These are phyloP conservation scores for Micractinium sp. DNA, from an alignment of 139 green algal species.

Conservation along the genomic window DNA sequence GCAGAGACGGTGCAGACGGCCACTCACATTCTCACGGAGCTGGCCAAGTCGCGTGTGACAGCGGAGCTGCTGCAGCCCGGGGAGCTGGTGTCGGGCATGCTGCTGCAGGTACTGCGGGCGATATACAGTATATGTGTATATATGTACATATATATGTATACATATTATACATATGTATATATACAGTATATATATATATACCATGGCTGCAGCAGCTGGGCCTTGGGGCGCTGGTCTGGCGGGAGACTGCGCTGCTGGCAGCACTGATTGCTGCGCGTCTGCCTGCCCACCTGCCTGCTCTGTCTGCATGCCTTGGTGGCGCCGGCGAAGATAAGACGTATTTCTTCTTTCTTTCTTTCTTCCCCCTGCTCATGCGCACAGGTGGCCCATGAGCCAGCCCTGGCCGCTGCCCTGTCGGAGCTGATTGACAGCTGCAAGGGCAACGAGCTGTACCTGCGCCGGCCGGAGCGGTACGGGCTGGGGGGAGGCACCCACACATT, in stretches of 20 bases:
- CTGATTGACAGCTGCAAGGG: conserved; percentile 30
- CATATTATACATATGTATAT: no score
- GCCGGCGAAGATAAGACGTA: no score
- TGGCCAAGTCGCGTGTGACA: conserved; percentile 36
- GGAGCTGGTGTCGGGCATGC: conserved; percentile 52
- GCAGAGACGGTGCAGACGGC: conserved; percentile 26
- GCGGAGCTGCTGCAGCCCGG: conserved; percentile 55
- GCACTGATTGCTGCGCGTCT: no score
- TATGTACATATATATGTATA: no score
- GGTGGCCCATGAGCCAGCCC: conserved; percentile 38
- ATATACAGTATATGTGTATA: no score
- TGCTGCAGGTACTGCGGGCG: conserved; percentile 41
- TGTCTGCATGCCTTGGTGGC: no score
- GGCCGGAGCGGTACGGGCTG: conserved; percentile 38
- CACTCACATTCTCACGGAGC: conserved; percentile 41
- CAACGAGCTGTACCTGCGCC: conserved; percentile 42
- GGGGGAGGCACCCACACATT: neutral
- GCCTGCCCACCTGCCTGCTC: no score
- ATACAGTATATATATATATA: no score
- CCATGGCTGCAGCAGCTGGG: no score
- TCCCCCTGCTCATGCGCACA: neutral
- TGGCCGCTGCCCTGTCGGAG: conserved; percentile 32
- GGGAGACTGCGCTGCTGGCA: no score
- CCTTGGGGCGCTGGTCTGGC: no score
- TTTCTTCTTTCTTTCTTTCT: no score